Evolutionary conservation across 371 early-diverging fungal genomes (phyloP).

Genomic region (Dichotomocladium elegans): DNA sequence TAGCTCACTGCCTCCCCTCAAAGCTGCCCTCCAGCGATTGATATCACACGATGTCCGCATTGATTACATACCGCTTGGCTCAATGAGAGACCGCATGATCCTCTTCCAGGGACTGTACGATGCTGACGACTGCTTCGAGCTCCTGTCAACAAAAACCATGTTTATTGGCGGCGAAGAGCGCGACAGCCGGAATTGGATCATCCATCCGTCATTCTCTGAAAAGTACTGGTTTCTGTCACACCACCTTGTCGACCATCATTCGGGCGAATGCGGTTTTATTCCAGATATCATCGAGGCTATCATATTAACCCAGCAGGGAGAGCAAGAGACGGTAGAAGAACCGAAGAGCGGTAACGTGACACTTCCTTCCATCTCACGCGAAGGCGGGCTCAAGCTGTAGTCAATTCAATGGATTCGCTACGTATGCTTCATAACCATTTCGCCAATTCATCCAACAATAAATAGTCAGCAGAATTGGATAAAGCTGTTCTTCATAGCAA

Average conservation of each 20-base stretch:
- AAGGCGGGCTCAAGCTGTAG: too few species aligned
- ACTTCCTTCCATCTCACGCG: too few species aligned
- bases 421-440: too few species aligned
- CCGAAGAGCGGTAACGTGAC: neutral
- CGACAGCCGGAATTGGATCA: conserved; percentile 43
- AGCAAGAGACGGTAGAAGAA: neutral
- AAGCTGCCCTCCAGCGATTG: conserved; percentile 34
- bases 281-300: conserved; percentile 5
- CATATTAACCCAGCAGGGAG: neutral
- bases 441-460: too few species aligned
- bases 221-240: conserved; percentile 50
- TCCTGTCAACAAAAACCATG: conserved; percentile 31
- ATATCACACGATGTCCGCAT: conserved; percentile 44
- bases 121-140: conserved; percentile 38
- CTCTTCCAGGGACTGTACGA: conserved; percentile 40
- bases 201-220: conserved; percentile 35
- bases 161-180: conserved; percentile 51
- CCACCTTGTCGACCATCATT: conserved; percentile 10
- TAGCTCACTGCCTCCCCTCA: too few species aligned
- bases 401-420: too few species aligned
- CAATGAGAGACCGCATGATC: conserved; percentile 37
- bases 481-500: too few species aligned
- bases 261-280: conserved; percentile 8
- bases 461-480: too few species aligned
- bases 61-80: conserved; percentile 27